phyloP scores from a whole-genome alignment of 371 early-diverging fungal genomes.

The Phascolomyces articulosus region DNA sequence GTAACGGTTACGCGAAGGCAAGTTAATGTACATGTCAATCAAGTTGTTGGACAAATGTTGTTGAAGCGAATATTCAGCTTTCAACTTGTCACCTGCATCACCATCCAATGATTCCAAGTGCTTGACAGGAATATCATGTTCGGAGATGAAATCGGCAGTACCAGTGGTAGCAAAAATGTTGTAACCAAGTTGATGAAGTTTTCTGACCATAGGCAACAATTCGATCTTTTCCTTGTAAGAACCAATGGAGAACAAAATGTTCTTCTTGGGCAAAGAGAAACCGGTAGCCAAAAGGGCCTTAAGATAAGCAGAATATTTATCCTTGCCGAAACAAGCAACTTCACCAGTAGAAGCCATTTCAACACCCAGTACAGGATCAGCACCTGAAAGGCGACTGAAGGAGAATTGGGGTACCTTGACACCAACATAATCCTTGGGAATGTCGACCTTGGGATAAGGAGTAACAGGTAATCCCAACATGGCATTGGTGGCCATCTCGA shows the following conservation, averaged over 20 bases:
- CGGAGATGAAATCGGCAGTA: constrained; percentile 93
- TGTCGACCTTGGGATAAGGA: constrained; percentile 67
- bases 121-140: constrained; percentile 90
- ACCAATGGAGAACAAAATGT: constrained; percentile 90
- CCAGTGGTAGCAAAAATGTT: constrained; percentile 93
- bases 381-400: constrained; percentile 92
- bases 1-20: constrained; percentile 95
- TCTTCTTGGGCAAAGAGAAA: constrained; percentile 89
- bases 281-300: constrained; percentile 92
- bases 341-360: constrained; percentile 99
- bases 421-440: constrained; percentile 74
- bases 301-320: constrained; percentile 95
- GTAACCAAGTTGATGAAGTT: constrained; percentile 84
- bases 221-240: constrained; percentile 96
- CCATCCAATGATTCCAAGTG: constrained; percentile 80
- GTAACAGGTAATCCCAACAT: constrained; percentile 81
- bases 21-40: constrained; percentile 97
- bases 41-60: constrained; percentile 94
- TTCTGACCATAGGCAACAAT: constrained; percentile 84
- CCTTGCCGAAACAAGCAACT: constrained; percentile 95
- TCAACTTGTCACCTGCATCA: constrained; percentile 57
- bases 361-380: constrained; percentile 95
- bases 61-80: constrained; percentile 90
- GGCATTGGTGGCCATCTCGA: constrained; percentile 92
- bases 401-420: constrained; percentile 98